These are phyloP conservation scores for Mycena pura DNA, from an alignment of 768 basidiomycete genomes.

Conservation along the genomic window DNA sequence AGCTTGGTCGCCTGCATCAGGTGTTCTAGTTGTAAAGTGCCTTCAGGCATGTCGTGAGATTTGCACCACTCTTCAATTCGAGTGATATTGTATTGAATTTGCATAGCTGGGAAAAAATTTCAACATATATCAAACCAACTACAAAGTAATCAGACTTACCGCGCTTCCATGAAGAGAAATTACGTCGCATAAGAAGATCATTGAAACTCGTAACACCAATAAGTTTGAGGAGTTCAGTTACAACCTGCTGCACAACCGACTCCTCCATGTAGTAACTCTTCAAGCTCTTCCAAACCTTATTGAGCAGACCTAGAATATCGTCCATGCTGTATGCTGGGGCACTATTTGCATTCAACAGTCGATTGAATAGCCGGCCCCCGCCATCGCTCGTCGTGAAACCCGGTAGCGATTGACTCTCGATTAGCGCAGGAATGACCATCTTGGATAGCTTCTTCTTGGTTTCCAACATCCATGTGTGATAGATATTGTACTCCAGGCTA, in stretches of 20 bases:
- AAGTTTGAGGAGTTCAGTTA: conserved; percentile 93
- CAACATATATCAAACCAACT: neutral
- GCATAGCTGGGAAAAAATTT: conserved; percentile 76
- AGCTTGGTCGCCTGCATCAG: conserved; percentile 99
- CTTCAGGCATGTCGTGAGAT: conserved; percentile 99
- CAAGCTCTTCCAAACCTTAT: conserved; percentile 97
- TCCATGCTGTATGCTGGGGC: conserved; percentile 98
- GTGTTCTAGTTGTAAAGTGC: conserved; percentile 95
- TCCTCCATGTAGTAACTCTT: conserved; percentile 99
- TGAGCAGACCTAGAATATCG: conserved; percentile 93
- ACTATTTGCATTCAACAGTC: conserved; percentile 84
- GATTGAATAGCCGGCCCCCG: conserved; percentile 91
- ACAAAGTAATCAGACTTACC: conserved; percentile 59
- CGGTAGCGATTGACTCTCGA: conserved; percentile 96
- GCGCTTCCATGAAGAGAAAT: conserved; percentile 99
- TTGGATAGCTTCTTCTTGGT: conserved; percentile 95
- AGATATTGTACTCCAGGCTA: conserved; percentile 98
- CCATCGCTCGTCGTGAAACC: conserved; percentile 97
- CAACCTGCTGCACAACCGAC: conserved; percentile 92
- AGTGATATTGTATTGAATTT: conserved; percentile 99
- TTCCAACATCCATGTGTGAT: conserved; percentile 99
- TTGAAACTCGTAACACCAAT: conserved; percentile 98
- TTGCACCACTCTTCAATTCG: conserved; percentile 99
- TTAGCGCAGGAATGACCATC: conserved; percentile 99
- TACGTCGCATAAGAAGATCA: conserved; percentile 96